Percentiles rank a stretch among this genome's conserved stretches.
Evolutionary conservation across 208 protist genomes (phyloP).

Genomic region (Crithidia bombi): DNA sequence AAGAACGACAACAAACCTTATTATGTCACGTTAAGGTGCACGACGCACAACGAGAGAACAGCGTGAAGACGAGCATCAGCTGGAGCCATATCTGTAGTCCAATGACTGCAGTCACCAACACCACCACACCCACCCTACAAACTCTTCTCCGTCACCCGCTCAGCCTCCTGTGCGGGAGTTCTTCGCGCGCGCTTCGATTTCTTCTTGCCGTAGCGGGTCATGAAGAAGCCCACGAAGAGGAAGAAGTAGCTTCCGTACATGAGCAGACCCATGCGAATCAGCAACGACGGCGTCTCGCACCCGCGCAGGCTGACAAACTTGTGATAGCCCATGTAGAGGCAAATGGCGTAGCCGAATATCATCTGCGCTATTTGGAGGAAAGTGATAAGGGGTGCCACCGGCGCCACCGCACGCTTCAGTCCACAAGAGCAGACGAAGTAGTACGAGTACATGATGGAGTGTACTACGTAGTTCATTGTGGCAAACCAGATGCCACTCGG

Average conservation of each 20-base stretch:
- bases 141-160: not conserved
- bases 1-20: no score
- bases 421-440: constrained; percentile 73
- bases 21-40: no score
- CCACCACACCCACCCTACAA: no score
- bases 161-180: not conserved
- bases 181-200: constrained; percentile 6
- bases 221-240: constrained; percentile 81
- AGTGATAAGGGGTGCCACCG: constrained; percentile 65
- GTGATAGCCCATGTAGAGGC: constrained; percentile 47
- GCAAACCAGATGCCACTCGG: constrained; percentile 76
- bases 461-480: constrained; percentile 89
- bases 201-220: constrained; percentile 27
- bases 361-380: constrained; percentile 81
- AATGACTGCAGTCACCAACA: no score
- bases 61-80: no score
- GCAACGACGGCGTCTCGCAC: constrained; percentile 40
- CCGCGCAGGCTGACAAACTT: constrained; percentile 40
- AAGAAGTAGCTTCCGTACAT: constrained; percentile 91
- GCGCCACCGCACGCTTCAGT: constrained; percentile 37
- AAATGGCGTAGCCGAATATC: constrained; percentile 76
- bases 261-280: constrained; percentile 57
- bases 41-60: not conserved
- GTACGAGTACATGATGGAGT: constrained; percentile 93
- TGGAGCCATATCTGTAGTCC: no score